Conservation (phyloP, 371 early-diverging fungal species). For the Mucor saturninus region DNA sequence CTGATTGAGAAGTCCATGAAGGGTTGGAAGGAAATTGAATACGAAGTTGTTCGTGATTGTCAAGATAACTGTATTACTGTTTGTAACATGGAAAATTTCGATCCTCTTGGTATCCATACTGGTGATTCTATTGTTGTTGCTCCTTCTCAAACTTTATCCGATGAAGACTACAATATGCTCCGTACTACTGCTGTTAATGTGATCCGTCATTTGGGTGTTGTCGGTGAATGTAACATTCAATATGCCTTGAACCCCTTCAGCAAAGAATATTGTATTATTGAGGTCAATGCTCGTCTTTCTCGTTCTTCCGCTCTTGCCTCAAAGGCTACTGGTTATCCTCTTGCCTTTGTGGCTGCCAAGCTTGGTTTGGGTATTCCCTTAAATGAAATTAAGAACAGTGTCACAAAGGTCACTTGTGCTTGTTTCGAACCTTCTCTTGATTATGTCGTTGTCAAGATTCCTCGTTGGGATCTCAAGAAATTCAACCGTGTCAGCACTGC, state of each 20-base stretch:
- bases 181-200: constrained; percentile 86
- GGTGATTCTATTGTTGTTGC: constrained; percentile 97
- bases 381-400: constrained; percentile 85
- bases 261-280: constrained; percentile 93
- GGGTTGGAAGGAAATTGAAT: constrained; percentile 98
- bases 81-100: constrained; percentile 99
- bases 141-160: constrained; percentile 91
- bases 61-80: constrained; percentile 95
- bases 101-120: constrained; percentile 96
- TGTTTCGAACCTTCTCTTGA: constrained; percentile 96
- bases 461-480: constrained; percentile 95
- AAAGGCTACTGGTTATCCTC: constrained; percentile 96
- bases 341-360: constrained; percentile 96
- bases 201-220: constrained; percentile 87
- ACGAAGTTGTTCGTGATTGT: constrained; percentile 94
- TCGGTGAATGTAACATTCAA: constrained; percentile 97
- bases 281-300: constrained; percentile 94
- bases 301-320: constrained; percentile 91
- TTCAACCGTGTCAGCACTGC: constrained; percentile 88
- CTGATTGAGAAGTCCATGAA: constrained; percentile 93
- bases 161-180: constrained; percentile 96
- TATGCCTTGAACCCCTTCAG: constrained; percentile 92
- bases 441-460: constrained; percentile 94
- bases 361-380: constrained; percentile 88
- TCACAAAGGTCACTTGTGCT: constrained; percentile 93